Evolutionary conservation across 164 flowering plant species (phyloP).

Genomic region (Aristolochia californica): DNA sequence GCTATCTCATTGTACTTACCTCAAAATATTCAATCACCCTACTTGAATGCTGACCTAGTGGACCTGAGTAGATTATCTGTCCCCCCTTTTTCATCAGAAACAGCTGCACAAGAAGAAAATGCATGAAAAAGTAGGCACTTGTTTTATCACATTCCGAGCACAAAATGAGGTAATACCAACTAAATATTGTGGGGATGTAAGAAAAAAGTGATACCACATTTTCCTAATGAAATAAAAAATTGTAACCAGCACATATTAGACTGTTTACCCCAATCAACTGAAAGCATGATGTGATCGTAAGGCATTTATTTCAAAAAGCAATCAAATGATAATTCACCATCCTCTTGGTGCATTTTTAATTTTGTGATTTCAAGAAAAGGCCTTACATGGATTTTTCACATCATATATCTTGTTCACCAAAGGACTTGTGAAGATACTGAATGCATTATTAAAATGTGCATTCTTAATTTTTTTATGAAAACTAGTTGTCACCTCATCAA

Average conservation of each 20-base stretch:
- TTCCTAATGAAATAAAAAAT: background rate
- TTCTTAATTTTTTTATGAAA: no score
- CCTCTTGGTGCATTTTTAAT: no score
- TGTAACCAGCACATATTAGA: no score
- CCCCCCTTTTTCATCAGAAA: conserved; percentile 55
- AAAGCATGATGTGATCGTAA: no score
- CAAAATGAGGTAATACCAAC: background rate
- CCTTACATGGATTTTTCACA: no score
- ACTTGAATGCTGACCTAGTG: conserved; percentile 45
- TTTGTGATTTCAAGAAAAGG: no score
- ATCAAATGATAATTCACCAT: no score
- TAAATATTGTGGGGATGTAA: background rate
- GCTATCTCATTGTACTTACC: conserved; percentile 19
- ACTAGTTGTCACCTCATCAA: conserved; percentile 51
- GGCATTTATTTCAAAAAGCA: no score
- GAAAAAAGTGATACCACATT: background rate
- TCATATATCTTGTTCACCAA: no score
- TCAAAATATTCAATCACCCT: conserved; percentile 51
- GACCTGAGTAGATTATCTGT: conserved; percentile 45
- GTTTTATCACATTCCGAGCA: background rate
- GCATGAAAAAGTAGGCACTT: background rate
- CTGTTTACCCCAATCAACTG: no score
- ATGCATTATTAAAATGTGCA: no score
- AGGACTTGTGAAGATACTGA: no score
- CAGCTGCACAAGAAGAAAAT: conserved; percentile 25